Conservation (phyloP, 2,329 filamentous ascomycete species). For the Beauveria scarabaeidicola region DNA sequence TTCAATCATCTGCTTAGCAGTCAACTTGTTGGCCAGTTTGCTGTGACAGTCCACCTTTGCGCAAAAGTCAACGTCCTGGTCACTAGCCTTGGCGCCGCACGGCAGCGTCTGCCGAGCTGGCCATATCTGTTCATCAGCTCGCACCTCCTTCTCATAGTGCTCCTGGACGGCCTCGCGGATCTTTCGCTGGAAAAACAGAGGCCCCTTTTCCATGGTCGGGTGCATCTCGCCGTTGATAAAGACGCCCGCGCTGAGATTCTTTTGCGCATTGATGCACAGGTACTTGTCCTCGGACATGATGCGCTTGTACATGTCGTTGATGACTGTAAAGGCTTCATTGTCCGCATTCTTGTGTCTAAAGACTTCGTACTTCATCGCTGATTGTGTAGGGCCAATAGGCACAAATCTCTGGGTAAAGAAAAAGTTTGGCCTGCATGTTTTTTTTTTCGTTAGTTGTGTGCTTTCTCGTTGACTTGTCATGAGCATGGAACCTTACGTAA, state of each 20-base stretch:
- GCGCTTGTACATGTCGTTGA: constrained; percentile 53
- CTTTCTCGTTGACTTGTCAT: neutral
- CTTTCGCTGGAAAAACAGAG: constrained; percentile 46
- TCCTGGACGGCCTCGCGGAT: constrained; percentile 39
- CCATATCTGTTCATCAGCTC: constrained; percentile 40
- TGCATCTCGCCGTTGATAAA: constrained; percentile 57
- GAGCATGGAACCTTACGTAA: constrained; percentile 33
- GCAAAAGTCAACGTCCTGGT: constrained; percentile 26
- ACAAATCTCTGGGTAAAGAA: constrained; percentile 57
- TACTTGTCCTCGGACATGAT: constrained; percentile 58
- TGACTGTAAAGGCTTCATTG: constrained; percentile 49
- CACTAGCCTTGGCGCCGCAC: constrained; percentile 17
- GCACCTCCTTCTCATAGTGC: constrained; percentile 39
- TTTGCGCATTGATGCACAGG: constrained; percentile 50
- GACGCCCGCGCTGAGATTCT: constrained; percentile 52
- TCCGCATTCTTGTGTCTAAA: constrained; percentile 52
- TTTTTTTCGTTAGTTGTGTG: neutral
- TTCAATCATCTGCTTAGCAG: constrained; percentile 17
- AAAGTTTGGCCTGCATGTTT: constrained; percentile 43
- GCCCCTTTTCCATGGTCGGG: constrained; percentile 50
- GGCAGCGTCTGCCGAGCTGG: constrained; percentile 35
- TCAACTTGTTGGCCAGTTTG: constrained; percentile 10
- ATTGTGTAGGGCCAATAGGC: constrained; percentile 40
- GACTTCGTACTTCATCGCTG: constrained; percentile 53
- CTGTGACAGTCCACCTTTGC: constrained; percentile 26